Percentiles rank a stretch among this genome's conserved stretches.
Conservation (phyloP, 2,329 filamentous ascomycete species). For the Trichocomaceae sp. region DNA sequence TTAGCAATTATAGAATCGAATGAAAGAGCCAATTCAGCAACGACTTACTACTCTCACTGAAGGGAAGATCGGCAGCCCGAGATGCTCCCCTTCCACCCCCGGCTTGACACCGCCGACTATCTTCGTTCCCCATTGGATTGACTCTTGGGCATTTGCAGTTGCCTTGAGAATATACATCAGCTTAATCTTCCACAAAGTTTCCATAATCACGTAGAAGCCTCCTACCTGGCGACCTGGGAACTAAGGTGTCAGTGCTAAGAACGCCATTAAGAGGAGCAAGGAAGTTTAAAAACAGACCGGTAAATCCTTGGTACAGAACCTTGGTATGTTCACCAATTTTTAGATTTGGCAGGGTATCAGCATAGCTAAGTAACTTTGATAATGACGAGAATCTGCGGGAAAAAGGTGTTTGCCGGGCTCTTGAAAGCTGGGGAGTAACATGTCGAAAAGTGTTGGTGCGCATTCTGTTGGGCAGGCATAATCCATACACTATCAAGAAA, state of each 20-base stretch:
- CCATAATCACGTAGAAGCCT: not conserved
- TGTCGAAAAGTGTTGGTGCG: not conserved
- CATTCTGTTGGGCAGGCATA: conserved; percentile 17
- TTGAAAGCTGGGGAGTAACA: conserved; percentile 18
- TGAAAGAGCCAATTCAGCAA: not conserved
- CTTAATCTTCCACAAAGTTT: not conserved
- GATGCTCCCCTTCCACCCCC: conserved; percentile 61
- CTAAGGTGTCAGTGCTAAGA: not conserved
- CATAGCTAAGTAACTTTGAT: conserved; percentile 37
- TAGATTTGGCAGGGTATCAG: conserved; percentile 59
- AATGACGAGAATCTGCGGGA: conserved; percentile 28
- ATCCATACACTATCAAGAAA: not conserved
- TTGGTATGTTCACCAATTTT: conserved; percentile 60
- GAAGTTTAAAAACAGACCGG: conserved; percentile 38
- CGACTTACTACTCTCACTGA: conserved; percentile 52
- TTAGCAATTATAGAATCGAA: not conserved
- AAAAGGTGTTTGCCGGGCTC: conserved; percentile 5
- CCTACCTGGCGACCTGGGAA: conserved; percentile 31
- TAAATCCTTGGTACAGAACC: conserved; percentile 67
- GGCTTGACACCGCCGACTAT: conserved; percentile 74
- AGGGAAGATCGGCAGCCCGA: conserved; percentile 65
- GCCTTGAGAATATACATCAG: conserved; percentile 42
- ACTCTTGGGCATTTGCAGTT: conserved; percentile 69
- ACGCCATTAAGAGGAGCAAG: not conserved
- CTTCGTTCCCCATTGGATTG: conserved; percentile 69